Conservation (phyloP, 306 rosid genomes). For the Cucurbita ficifolia region DNA sequence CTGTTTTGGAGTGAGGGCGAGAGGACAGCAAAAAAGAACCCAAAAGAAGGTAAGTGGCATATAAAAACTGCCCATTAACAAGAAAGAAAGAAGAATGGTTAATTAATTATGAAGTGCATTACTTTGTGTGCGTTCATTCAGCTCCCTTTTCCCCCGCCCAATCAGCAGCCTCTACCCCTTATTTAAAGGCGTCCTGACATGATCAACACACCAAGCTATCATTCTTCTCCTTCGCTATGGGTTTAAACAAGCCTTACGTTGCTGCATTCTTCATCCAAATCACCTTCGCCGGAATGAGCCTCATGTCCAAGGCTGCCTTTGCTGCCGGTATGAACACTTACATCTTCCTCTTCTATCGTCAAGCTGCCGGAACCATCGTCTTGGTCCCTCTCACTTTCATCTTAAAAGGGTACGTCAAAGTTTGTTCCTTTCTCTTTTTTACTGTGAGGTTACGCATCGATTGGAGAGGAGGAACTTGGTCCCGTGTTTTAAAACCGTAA, state of each 20-base stretch:
- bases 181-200: neutral
- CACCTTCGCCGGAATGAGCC: slow-evolving; percentile 31
- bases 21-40: neutral
- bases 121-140: neutral
- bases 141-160: neutral
- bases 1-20: neutral
- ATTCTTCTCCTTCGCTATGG: slow-evolving; percentile 8
- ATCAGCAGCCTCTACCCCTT: neutral
- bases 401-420: neutral
- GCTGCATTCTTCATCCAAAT: slow-evolving; percentile 28
- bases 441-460: too few species aligned
- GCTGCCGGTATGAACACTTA: slow-evolving; percentile 21
- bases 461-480: too few species aligned
- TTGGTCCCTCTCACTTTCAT: neutral
- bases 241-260: slow-evolving; percentile 33
- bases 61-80: neutral
- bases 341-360: slow-evolving; percentile 9
- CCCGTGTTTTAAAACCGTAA: too few species aligned
- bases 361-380: neutral
- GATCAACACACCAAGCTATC: neutral
- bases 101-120: neutral
- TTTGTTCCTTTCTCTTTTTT: too few species aligned
- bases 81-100: neutral
- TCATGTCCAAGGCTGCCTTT: slow-evolving; percentile 41
- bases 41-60: neutral